Conservation (phyloP, 2,329 filamentous ascomycete genomes). For the Fusarium sp. region DNA sequence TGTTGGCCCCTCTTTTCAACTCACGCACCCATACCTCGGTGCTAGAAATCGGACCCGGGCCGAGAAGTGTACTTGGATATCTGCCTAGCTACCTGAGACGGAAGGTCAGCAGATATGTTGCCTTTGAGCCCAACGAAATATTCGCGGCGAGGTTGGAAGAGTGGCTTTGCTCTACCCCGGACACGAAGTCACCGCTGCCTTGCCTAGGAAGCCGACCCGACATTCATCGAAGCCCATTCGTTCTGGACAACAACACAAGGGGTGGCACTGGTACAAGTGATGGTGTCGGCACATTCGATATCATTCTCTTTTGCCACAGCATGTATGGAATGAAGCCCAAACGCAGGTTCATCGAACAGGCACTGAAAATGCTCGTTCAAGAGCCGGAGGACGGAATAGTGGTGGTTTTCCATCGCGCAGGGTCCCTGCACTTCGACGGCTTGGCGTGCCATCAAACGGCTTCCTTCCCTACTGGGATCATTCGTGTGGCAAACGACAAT, state of each 20-base stretch:
- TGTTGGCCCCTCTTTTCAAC: slow-evolving; percentile 55
- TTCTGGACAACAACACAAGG: slow-evolving; percentile 39
- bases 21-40: slow-evolving; percentile 59
- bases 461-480: slow-evolving; percentile 58
- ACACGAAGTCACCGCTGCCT: slow-evolving; percentile 53
- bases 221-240: slow-evolving; percentile 57
- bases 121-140: slow-evolving; percentile 63
- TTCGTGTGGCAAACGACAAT: slow-evolving; percentile 59
- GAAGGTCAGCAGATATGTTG: slow-evolving; percentile 62
- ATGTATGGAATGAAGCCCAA: slow-evolving; percentile 70
- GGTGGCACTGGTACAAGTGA: slow-evolving; percentile 26
- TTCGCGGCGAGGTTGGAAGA: slow-evolving; percentile 59
- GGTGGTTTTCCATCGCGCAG: slow-evolving; percentile 66
- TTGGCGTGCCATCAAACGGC: slow-evolving; percentile 61
- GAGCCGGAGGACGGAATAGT: slow-evolving; percentile 56
- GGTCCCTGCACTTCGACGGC: slow-evolving; percentile 55
- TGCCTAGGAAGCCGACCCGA: slow-evolving; percentile 51
- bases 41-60: slow-evolving; percentile 71
- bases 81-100: slow-evolving; percentile 57
- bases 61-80: slow-evolving; percentile 63
- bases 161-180: slow-evolving; percentile 50
- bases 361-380: slow-evolving; percentile 60
- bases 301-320: slow-evolving; percentile 74
- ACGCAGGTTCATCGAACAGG: slow-evolving; percentile 56
- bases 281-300: slow-evolving; percentile 58